Evolutionary conservation across 129 eudicot genomes (phyloP), one percentile per base, ranked within the genome.

Genomic region (Saposhnikovia divaricata): DNA sequence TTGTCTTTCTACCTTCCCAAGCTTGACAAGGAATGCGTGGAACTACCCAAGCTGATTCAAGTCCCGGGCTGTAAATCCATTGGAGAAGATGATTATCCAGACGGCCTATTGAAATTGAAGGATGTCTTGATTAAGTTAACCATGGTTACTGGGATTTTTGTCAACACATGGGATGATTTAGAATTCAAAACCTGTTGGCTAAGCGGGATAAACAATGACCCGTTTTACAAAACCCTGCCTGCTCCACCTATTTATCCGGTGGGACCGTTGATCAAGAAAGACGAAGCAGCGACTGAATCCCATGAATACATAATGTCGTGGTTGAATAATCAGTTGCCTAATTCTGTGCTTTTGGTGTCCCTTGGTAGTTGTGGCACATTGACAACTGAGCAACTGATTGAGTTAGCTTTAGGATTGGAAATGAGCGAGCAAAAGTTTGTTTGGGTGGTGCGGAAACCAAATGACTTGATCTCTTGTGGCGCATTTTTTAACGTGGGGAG

Each of bases 331-430:
- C 95, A 88, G 51, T 86, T 87, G 12, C 10, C 37, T 38, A 87
- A 79, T 7, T 90, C 92, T 15, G 89, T 90, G 28, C 34, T 90
- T 1, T 86, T 78, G 10, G 77, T 89, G 39, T 47, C 84, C 39
- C 81, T 89, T 0, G 93, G 93, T 51, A 85, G 93, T 27, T 91
- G 89, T 4, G 93, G 93, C 47, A 80, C 85, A 7, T 38, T 89
- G 71, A 55, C 89, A 11, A 80, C 82, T 51, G 37, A 79, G 70
- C 93, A 89, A 53, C 80, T 85, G 27, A 85, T 74, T 25, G 93
- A 89, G 83, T 66, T 89, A 57, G 91, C 93, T 48, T 80, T 70
- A 76, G 93, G 93, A 19, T 80, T 87, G 45, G 91, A 87, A 72
- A 44, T 89, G 88, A 89, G 93, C 77, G 72, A 78, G 25, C 91